These are phyloP conservation scores for Stephanodiscus triporus DNA, from an alignment of 108 stramenopile species.

Conservation along the genomic window DNA sequence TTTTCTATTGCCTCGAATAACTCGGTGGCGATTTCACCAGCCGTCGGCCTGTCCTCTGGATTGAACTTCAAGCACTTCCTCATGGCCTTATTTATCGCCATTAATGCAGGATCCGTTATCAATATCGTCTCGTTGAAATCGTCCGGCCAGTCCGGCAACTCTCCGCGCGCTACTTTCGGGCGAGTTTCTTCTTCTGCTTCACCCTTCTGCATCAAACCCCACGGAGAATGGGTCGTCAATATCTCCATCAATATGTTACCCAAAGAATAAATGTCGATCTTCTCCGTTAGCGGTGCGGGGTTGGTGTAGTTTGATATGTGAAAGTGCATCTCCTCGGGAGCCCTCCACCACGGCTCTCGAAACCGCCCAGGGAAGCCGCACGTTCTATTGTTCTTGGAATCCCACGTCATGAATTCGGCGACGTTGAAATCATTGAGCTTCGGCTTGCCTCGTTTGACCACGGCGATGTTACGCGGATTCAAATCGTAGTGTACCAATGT, in stretches of 20 bases:
- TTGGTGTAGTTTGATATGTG: conserved; percentile 34
- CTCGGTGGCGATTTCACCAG: conserved; percentile 67
- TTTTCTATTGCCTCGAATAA: conserved; percentile 37
- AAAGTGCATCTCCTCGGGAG: conserved; percentile 82
- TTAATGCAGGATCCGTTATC: conserved; percentile 48
- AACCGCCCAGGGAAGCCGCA: conserved; percentile 78
- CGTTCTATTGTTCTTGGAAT: conserved; percentile 44
- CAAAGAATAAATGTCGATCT: conserved; percentile 82
- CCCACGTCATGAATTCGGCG: conserved; percentile 74
- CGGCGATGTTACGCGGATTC: conserved; percentile 82
- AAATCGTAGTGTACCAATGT: conserved; percentile 88
- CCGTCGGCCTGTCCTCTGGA: conserved; percentile 69
- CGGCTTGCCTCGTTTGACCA: conserved; percentile 70
- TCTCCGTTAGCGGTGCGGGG: conserved; percentile 60
- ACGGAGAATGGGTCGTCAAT: conserved; percentile 76
- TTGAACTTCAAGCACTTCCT: conserved; percentile 60
- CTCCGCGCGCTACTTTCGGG: conserved; percentile 57
- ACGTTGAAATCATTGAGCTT: conserved; percentile 90
- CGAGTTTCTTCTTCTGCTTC: conserved; percentile 66
- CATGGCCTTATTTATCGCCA: conserved; percentile 74
- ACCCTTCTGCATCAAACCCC: conserved; percentile 73
- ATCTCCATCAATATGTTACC: conserved; percentile 76
- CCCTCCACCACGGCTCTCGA: conserved; percentile 88
- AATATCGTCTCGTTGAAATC: conserved; percentile 43
- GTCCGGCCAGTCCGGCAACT: conserved; percentile 56